Conservation (phyloP, 1,284 basidiomycete species). For the Papiliotrema nemorosa region DNA sequence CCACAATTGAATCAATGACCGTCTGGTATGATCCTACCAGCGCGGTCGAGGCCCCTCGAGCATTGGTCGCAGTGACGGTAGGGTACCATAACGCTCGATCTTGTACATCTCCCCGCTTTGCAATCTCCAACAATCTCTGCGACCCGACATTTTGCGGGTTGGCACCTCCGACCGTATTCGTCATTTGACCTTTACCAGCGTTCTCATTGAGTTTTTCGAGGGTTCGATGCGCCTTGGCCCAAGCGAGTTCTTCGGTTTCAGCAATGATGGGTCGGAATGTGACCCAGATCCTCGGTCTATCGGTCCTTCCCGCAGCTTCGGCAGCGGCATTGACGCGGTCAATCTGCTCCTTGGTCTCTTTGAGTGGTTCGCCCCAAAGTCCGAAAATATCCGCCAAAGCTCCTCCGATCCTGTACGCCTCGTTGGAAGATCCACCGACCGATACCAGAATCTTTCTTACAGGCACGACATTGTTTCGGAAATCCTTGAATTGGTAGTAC, state of each 20-base stretch:
- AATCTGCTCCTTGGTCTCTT: slow-evolving; percentile 39
- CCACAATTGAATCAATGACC: slow-evolving; percentile 31
- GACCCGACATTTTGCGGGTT: slow-evolving; percentile 29
- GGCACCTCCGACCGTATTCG: neutral
- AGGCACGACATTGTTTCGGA: slow-evolving; percentile 25
- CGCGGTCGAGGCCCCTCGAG: slow-evolving; percentile 32
- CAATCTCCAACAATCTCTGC: slow-evolving; percentile 33
- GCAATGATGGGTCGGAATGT: slow-evolving; percentile 37
- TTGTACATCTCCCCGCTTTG: slow-evolving; percentile 29
- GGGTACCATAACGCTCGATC: slow-evolving; percentile 36
- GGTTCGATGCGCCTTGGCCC: slow-evolving; percentile 28
- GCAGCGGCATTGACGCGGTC: slow-evolving; percentile 33
- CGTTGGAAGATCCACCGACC: slow-evolving; percentile 31
- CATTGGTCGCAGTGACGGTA: slow-evolving; percentile 30
- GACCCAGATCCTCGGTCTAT: slow-evolving; percentile 34
- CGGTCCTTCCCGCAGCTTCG: slow-evolving; percentile 28
- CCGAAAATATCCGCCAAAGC: slow-evolving; percentile 34
- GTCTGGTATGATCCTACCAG: slow-evolving; percentile 34
- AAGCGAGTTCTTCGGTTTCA: slow-evolving; percentile 34
- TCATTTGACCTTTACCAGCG: neutral
- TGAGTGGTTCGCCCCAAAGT: slow-evolving; percentile 36
- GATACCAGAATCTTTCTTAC: slow-evolving; percentile 23
- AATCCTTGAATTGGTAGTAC: slow-evolving; percentile 34
- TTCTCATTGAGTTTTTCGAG: slow-evolving; percentile 23
- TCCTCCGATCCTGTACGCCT: slow-evolving; percentile 36